Base-by-base conservation (phyloP, 805 yeast genomes). In the Saccharomycopsis babjevae region DNA sequence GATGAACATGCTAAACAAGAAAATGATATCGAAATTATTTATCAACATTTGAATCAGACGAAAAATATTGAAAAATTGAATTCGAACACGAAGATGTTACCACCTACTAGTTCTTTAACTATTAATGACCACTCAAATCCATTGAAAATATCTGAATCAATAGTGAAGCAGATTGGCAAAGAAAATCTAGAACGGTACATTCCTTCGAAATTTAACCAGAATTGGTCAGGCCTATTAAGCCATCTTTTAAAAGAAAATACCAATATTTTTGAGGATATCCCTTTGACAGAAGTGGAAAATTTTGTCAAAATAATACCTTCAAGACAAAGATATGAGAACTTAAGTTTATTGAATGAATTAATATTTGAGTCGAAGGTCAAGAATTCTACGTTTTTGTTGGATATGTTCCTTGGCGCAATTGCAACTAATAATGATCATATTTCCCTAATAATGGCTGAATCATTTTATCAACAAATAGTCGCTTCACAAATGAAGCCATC, bases 231-330 rank as follows among this genome's bases (percentile, higher is more conserved):
- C 54, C 74, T 79, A 1, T 60, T 71, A 0, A 3, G 50, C 1
- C 66, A 68, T 15, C 42, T 70, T 3, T 28, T 59, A 11, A 10
- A 61, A 2, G 64, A 62, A 4, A 66, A 69, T 7, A 75, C 74
- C 4, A 79, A 82, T 0, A 22, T 62, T 28, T 71, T 80, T 42
- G 38, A 52, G 15, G 76, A 64, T 3, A 38, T 80, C 1, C 30
- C 70, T 0, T 62, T 66, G 11, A 40, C 59, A 10, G 79, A 75
- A 15, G 68, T 76, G 3, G 67, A 70, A 20, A 64, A 66, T 39
- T 72, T 81, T 42, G 66, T 79, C 0, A 62, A 66, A 15, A 68
- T 66, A 20, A 77, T 80, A 1, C 83, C 83, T 0, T 61, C 65
- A 6, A 63, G 67, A 0, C 63, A 70, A n/a, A 56, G 59, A 18